phyloP scores from a whole-genome alignment of 2,329 filamentous ascomycete species.

The Apiospora hydei region DNA sequence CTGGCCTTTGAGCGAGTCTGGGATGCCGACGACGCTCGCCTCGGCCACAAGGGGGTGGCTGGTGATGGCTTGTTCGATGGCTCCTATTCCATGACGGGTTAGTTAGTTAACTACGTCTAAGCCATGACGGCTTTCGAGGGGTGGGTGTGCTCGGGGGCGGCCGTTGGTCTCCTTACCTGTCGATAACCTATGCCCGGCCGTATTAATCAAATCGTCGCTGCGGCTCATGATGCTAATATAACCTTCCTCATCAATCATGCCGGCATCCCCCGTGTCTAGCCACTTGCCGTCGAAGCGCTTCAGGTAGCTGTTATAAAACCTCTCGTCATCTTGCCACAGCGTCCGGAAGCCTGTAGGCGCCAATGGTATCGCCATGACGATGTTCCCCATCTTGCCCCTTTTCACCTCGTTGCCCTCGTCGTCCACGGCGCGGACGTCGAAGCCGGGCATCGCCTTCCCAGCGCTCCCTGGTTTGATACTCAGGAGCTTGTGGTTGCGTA shows the following conservation, averaged over 20 bases:
- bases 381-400: conserved; percentile 86
- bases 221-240: conserved; percentile 71
- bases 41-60: conserved; percentile 82
- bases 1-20: conserved; percentile 86
- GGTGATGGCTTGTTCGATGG: conserved; percentile 90
- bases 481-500: conserved; percentile 51
- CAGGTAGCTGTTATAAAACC: conserved; percentile 87
- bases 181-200: conserved; percentile 90
- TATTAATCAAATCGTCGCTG: conserved; percentile 90
- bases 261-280: conserved; percentile 92
- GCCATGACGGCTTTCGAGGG: neutral
- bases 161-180: conserved; percentile 68
- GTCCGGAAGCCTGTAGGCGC: conserved; percentile 87
- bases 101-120: neutral
- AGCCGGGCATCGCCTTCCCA: conserved; percentile 90
- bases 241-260: conserved; percentile 79
- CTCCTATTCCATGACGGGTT: conserved; percentile 56
- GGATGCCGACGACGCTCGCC: conserved; percentile 85
- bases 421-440: conserved; percentile 85
- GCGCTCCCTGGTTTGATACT: conserved; percentile 83
- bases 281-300: conserved; percentile 82
- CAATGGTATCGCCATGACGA: conserved; percentile 82
- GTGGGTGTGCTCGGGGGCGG: neutral
- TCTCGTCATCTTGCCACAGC: conserved; percentile 83
- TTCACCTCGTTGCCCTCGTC: conserved; percentile 77